phyloP scores from a whole-genome alignment of 2,329 filamentous ascomycete genomes.

The Fusarium graminum region DNA sequence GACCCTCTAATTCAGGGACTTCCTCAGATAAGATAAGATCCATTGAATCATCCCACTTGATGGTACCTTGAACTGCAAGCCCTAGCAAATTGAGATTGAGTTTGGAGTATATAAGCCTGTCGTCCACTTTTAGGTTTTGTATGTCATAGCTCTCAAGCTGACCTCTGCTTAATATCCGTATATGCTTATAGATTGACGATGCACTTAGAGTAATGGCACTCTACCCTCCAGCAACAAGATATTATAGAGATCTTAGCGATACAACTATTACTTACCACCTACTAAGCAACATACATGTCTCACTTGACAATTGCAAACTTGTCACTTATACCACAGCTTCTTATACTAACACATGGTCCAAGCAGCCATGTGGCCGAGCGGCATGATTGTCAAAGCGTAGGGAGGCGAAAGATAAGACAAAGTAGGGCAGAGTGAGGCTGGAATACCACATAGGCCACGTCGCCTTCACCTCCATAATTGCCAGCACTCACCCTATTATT shows the following conservation, averaged over 20 bases:
- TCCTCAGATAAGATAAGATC: background rate
- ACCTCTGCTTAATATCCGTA: background rate
- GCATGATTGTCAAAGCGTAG: constrained; percentile 1
- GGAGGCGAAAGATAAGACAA: background rate
- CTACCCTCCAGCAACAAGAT: no score
- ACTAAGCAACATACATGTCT: no score
- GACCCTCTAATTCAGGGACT: background rate
- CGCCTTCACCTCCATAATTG: background rate
- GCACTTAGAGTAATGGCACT: no score
- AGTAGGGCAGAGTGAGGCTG: background rate
- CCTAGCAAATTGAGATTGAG: no score
- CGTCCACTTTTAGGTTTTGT: no score
- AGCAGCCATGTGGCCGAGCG: constrained; percentile 37
- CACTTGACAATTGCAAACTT: background rate
- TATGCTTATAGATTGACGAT: background rate
- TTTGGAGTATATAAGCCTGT: no score
- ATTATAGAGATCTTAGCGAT: background rate
- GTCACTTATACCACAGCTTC: background rate
- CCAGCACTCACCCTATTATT: background rate
- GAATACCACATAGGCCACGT: background rate
- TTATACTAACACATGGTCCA: constrained; percentile 17
- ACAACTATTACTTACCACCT: no score
- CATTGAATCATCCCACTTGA: background rate
- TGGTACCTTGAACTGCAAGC: background rate
- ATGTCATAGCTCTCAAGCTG: no score